Evolutionary conservation across 1,284 basidiomycete genomes (phyloP).

Genomic region (Ceratobasidium sp.): DNA sequence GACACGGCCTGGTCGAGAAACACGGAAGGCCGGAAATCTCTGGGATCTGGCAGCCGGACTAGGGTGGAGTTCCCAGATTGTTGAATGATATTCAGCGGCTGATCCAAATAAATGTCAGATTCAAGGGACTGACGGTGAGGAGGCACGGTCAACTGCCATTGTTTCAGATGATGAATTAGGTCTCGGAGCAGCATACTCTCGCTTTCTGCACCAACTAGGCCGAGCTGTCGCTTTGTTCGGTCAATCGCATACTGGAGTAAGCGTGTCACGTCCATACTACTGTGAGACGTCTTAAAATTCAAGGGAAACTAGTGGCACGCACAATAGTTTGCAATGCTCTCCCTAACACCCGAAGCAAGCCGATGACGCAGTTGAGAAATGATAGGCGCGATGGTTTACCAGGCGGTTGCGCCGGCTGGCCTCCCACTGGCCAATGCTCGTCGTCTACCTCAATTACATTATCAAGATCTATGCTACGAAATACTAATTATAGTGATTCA

Average conservation of each 20-base stretch:
- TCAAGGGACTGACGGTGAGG: conserved; percentile 4
- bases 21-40: neutral
- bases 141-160: conserved; percentile 26
- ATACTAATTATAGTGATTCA: too few relatives aligned
- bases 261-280: neutral
- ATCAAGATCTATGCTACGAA: conserved; percentile 20
- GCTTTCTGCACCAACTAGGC: conserved; percentile 12
- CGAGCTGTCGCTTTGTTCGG: conserved; percentile 33
- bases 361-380: conserved; percentile 18
- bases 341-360: conserved; percentile 13
- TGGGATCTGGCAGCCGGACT: neutral
- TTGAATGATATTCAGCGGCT: too few relatives aligned
- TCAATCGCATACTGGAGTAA: conserved; percentile 22
- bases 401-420: neutral
- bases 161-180: conserved; percentile 6
- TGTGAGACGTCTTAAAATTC: neutral
- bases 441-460: conserved; percentile 26
- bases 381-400: neutral
- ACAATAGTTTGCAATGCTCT: conserved; percentile 20
- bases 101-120: too few relatives aligned
- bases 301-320: neutral
- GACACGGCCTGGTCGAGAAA: conserved; percentile 29
- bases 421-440: conserved; percentile 20
- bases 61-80: too few relatives aligned
- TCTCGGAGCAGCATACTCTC: conserved; percentile 2